phyloP scores from a whole-genome alignment of 2,329 filamentous ascomycete genomes.

The Colletotrichum sp. region DNA sequence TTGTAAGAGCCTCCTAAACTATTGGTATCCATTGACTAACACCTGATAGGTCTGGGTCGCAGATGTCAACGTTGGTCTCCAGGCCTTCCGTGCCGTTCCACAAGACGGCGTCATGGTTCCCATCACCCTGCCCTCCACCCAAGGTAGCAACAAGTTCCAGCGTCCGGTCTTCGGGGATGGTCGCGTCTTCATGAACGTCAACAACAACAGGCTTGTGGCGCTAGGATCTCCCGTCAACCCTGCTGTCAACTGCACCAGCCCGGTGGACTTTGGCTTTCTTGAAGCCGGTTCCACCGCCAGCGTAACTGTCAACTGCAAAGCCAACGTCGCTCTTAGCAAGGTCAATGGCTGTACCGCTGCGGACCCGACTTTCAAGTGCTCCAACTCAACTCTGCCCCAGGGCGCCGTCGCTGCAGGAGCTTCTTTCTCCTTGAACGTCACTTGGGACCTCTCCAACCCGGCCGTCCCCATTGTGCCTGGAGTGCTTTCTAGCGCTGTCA shows the following conservation, averaged over 20 bases:
- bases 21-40: not conserved
- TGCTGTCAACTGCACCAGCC: constrained; percentile 41
- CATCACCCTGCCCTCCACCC: constrained; percentile 38
- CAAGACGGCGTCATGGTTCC: constrained; percentile 35
- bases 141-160: constrained; percentile 41
- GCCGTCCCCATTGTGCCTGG: constrained; percentile 35
- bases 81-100: constrained; percentile 43
- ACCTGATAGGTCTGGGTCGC: constrained; percentile 37
- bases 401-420: constrained; percentile 36
- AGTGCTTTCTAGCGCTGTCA: constrained; percentile 36
- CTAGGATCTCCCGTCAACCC: constrained; percentile 44
- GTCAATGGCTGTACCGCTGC: constrained; percentile 39
- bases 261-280: constrained; percentile 41
- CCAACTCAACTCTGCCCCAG: constrained; percentile 39
- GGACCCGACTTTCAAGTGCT: constrained; percentile 38
- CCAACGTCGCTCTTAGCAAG: constrained; percentile 38
- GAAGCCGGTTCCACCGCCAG: constrained; percentile 34
- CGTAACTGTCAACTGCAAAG: constrained; percentile 37
- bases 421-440: constrained; percentile 43
- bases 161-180: constrained; percentile 45
- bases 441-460: constrained; percentile 37
- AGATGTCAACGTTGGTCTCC: constrained; percentile 40
- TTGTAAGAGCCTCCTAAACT: constrained; percentile 16
- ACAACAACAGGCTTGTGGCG: constrained; percentile 33
- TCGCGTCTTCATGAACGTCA: constrained; percentile 36